Percentiles rank a stretch among this genome's conserved stretches.
Evolutionary conservation across 495 filamentous ascomycete species (phyloP).

Genomic region (Xylaria curta): DNA sequence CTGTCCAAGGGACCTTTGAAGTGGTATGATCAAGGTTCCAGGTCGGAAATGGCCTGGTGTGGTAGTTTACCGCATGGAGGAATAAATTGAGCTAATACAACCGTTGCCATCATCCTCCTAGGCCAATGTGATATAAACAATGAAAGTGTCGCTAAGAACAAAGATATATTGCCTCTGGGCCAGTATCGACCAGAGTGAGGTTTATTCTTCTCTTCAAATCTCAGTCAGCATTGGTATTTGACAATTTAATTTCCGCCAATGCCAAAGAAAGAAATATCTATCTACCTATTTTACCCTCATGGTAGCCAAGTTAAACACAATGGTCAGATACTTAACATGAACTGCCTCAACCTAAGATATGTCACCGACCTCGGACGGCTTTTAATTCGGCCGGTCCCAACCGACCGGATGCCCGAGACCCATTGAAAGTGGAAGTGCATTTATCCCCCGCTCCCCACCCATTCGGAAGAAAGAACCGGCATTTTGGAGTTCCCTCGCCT

Average conservation of each 20-base stretch:
- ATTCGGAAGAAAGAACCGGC: slow-evolving; percentile 34
- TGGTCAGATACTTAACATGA: neutral
- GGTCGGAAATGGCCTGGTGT: neutral
- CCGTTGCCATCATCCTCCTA: too few relatives aligned
- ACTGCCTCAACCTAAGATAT: neutral
- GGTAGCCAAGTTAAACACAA: neutral
- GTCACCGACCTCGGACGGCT: slow-evolving; percentile 2
- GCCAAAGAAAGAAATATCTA: neutral
- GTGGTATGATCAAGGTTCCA: neutral
- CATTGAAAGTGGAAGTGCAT: slow-evolving; percentile 1
- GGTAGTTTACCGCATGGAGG: neutral
- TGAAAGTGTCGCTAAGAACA: neutral
- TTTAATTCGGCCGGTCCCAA: slow-evolving; percentile 19
- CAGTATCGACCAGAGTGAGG: neutral
- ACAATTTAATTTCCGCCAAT: neutral
- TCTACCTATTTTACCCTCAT: neutral
- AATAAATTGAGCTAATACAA: slow-evolving; percentile 1
- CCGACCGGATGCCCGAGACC: slow-evolving; percentile 1
- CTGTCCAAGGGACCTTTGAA: neutral
- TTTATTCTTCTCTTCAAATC: neutral
- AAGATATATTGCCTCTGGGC: neutral
- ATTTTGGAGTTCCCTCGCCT: slow-evolving; percentile 26
- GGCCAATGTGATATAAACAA: neutral
- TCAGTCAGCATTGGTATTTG: neutral
- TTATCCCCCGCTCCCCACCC: slow-evolving; percentile 23